A percentile compares a stretch with the other conserved stretches of the same genome.
phyloP scores from a whole-genome alignment of 345 rosid genomes.

The Abelmoschus esculentus region DNA sequence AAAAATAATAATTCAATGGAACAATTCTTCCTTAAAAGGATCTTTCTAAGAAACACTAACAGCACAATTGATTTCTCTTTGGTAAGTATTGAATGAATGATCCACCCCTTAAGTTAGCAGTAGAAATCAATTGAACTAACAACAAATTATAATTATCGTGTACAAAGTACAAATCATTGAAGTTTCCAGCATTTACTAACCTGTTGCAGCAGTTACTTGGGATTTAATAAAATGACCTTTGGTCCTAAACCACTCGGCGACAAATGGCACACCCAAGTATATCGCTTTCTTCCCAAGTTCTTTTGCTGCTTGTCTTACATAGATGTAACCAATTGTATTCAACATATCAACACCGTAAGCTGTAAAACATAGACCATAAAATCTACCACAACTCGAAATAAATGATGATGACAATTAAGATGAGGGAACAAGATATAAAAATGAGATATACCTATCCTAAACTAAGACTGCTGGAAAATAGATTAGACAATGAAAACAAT shows the following conservation, averaged over 20 bases:
- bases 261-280: constrained; percentile 81
- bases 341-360: constrained; percentile 94
- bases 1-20: background rate
- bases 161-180: constrained; percentile 6
- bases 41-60: background rate
- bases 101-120: background rate
- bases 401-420: background rate
- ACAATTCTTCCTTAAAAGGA: background rate
- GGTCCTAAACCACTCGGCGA: constrained; percentile 98
- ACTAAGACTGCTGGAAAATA: background rate
- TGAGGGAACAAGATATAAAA: constrained; percentile 2
- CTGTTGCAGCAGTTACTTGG: constrained; percentile 98
- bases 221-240: constrained; percentile 93
- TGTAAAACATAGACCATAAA: constrained; percentile 27
- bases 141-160: background rate
- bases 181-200: constrained; percentile 33
- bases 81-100: background rate
- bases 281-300: constrained; percentile 93
- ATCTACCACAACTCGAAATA: constrained; percentile 8
- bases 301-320: constrained; percentile 87
- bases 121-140: background rate
- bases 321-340: constrained; percentile 82
- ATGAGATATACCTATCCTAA: background rate
- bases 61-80: background rate
- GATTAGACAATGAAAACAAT: background rate